These are phyloP conservation scores for Mangifera indica DNA, from an alignment of 345 rosid genomes.

Conservation along the genomic window DNA sequence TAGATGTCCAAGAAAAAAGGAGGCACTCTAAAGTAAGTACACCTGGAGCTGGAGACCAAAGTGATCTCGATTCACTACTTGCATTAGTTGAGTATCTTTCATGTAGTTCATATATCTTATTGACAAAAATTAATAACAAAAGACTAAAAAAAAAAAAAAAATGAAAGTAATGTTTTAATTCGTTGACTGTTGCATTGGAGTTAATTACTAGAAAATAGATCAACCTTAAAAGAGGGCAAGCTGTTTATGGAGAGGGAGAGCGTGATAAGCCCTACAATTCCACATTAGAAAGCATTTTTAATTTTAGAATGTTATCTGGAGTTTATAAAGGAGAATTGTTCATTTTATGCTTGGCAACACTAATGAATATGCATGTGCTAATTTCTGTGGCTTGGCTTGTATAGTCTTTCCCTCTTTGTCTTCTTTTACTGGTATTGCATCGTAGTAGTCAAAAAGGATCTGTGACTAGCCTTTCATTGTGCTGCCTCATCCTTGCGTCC, in stretches of 20 bases:
- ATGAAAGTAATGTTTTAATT: not conserved
- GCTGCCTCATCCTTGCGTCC: not conserved
- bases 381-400: not conserved
- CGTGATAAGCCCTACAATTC: not conserved
- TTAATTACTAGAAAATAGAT: not conserved
- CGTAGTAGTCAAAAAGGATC: not conserved
- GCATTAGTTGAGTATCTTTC: not conserved
- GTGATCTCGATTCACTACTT: not conserved
- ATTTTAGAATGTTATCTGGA: not conserved
- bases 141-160: not conserved
- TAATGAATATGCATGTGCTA: not conserved
- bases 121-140: not conserved
- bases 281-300: not conserved
- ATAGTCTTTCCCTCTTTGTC: not conserved
- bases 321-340: not conserved
- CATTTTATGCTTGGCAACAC: not conserved
- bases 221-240: not conserved
- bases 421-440: not conserved
- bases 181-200: not conserved
- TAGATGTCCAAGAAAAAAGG: slow-evolving; percentile 1
- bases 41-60: not conserved
- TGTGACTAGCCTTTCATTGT: not conserved
- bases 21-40: not conserved
- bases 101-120: not conserved
- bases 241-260: not conserved